phyloP scores from a whole-genome alignment of 331 rosid species.

The Pyracantha coccinea region DNA sequence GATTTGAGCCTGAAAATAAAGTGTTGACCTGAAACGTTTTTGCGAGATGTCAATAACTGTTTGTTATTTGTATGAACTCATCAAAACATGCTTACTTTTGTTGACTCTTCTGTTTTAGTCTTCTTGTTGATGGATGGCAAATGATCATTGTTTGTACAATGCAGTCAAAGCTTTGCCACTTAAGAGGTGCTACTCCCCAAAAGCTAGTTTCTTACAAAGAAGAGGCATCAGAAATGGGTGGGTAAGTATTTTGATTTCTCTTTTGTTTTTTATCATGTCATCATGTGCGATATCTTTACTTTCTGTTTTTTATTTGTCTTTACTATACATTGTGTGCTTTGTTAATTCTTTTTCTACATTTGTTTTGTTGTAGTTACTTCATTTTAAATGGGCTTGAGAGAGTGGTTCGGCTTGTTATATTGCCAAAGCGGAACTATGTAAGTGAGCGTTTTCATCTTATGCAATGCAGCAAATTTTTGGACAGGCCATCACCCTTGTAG shows the following conservation, averaged over 20 bases:
- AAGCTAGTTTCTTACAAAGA: conserved; percentile 68
- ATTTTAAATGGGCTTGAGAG: conserved; percentile 88
- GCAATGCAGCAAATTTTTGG: not conserved
- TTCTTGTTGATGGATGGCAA: not conserved
- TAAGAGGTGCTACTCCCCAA: conserved; percentile 53
- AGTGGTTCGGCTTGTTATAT: conserved; percentile 73
- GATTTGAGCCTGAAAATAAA: not conserved
- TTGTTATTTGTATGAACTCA: not conserved
- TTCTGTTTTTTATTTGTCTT: not conserved
- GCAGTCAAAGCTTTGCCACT: conserved; percentile 86
- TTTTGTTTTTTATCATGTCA: conserved; percentile 4
- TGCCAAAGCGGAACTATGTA: conserved; percentile 92
- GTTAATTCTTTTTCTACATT: not conserved
- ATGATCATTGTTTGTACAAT: conserved; percentile 7
- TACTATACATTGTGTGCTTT: not conserved
- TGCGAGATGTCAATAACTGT: not conserved
- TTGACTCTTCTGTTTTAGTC: not conserved
- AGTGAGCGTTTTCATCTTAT: conserved; percentile 22
- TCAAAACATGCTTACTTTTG: not conserved
- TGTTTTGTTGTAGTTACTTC: conserved; percentile 61
- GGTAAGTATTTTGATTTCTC: conserved; percentile 53
- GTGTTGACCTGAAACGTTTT: not conserved
- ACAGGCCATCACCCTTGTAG: not conserved
- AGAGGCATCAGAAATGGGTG: conserved; percentile 97
- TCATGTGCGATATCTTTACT: not conserved